Conservation (phyloP, 2,329 filamentous ascomycete species). For the Huntiella decipiens region DNA sequence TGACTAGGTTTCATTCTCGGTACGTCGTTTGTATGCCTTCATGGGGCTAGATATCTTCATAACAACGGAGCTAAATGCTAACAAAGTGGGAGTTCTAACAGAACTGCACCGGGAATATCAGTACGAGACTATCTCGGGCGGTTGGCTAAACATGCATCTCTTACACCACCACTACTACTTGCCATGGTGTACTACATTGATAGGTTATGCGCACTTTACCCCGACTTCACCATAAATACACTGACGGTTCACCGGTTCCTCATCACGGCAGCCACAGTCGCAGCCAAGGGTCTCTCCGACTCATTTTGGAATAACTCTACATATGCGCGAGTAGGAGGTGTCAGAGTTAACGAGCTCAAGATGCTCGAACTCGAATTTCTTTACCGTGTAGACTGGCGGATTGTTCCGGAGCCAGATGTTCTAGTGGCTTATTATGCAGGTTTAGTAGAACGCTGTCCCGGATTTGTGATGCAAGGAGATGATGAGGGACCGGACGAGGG, state of each 20-base stretch:
- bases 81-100: slow-evolving; percentile 15
- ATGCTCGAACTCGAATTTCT: slow-evolving; percentile 86
- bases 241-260: slow-evolving; percentile 93
- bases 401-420: slow-evolving; percentile 86
- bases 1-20: slow-evolving; percentile 93
- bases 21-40: slow-evolving; percentile 20
- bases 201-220: slow-evolving; percentile 75
- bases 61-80: too few relatives aligned
- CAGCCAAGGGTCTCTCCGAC: slow-evolving; percentile 87
- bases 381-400: slow-evolving; percentile 84
- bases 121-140: slow-evolving; percentile 86
- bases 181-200: slow-evolving; percentile 99
- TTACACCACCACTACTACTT: slow-evolving; percentile 82
- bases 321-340: slow-evolving; percentile 83
- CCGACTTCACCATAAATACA: slow-evolving; percentile 89
- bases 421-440: slow-evolving; percentile 85
- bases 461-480: slow-evolving; percentile 32
- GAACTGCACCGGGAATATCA: slow-evolving; percentile 68
- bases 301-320: slow-evolving; percentile 98
- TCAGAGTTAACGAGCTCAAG: slow-evolving; percentile 75
- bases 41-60: too few relatives aligned
- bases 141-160: slow-evolving; percentile 79
- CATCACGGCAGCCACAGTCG: slow-evolving; percentile 88
- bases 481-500: slow-evolving; percentile 18
- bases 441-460: slow-evolving; percentile 48